A percentile compares a stretch with the other conserved stretches of the same genome.
Evolutionary conservation across 495 filamentous ascomycete species (phyloP).

Genomic region (Penicillium egyptiacum): DNA sequence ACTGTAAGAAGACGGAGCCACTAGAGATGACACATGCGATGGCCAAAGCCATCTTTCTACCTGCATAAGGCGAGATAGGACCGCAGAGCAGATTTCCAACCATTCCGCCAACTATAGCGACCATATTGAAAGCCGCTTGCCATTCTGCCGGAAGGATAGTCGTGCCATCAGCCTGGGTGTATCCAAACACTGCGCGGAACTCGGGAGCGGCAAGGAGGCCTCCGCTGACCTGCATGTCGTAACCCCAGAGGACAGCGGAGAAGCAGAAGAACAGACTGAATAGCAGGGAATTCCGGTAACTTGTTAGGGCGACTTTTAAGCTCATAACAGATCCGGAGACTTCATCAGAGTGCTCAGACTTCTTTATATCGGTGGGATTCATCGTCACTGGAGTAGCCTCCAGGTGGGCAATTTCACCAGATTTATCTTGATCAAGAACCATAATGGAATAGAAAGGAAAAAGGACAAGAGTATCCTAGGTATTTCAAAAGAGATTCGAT

Average conservation of each 20-base stretch:
- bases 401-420: slow-evolving; percentile 9
- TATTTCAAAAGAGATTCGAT: not conserved
- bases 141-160: slow-evolving; percentile 35
- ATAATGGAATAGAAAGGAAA: not conserved
- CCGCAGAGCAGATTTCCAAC: slow-evolving; percentile 37
- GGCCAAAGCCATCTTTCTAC: slow-evolving; percentile 24
- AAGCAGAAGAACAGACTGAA: slow-evolving; percentile 16
- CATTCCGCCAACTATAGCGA: slow-evolving; percentile 31
- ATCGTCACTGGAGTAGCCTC: slow-evolving; percentile 4
- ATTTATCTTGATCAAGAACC: slow-evolving; percentile 9
- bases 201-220: slow-evolving; percentile 36
- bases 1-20: slow-evolving; percentile 35
- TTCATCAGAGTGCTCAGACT: not conserved
- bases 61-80: slow-evolving; percentile 27
- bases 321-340: slow-evolving; percentile 3
- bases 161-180: slow-evolving; percentile 27
- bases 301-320: slow-evolving; percentile 2
- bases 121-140: slow-evolving; percentile 38
- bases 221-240: slow-evolving; percentile 43
- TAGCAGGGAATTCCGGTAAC: slow-evolving; percentile 3
- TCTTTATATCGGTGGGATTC: not conserved
- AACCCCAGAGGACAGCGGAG: slow-evolving; percentile 30
- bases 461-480: not conserved
- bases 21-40: slow-evolving; percentile 23
- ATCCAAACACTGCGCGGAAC: slow-evolving; percentile 38